phyloP scores from a whole-genome alignment of 176 grass and related monocot genomes.

The Elymus sibiricus region DNA sequence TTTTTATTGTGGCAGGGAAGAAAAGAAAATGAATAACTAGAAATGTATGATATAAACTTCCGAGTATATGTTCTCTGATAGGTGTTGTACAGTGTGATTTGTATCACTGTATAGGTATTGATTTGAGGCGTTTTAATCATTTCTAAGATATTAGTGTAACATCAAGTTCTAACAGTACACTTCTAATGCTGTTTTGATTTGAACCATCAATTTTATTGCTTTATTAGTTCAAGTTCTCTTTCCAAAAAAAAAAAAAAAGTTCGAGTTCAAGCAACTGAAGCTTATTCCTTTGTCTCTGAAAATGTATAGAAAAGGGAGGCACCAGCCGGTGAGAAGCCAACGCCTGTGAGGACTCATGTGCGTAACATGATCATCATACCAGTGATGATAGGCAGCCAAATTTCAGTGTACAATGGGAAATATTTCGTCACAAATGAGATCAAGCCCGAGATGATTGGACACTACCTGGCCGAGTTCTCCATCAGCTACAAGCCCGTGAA shows the following conservation, averaged over 20 bases:
- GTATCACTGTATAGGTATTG: too few species aligned
- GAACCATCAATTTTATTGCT: neutral
- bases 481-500: constrained; percentile 59
- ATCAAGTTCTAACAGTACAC: neutral
- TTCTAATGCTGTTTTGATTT: neutral
- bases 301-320: constrained; percentile 53
- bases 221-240: too few species aligned
- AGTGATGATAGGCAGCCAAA: constrained; percentile 65
- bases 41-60: neutral
- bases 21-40: neutral
- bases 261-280: neutral
- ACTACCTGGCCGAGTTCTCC: constrained; percentile 59
- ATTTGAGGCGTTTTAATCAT: neutral
- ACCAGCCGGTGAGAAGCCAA: constrained; percentile 57
- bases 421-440: neutral
- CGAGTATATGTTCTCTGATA: neutral
- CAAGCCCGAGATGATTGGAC: constrained; percentile 9
- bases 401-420: constrained; percentile 57
- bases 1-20: neutral
- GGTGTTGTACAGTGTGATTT: neutral
- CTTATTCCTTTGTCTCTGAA: neutral
- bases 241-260: too few species aligned
- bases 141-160: neutral
- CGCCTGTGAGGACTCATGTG: constrained; percentile 49
- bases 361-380: constrained; percentile 68